Conservation (phyloP, 495 filamentous ascomycete species). For the Podospora anserina region DNA sequence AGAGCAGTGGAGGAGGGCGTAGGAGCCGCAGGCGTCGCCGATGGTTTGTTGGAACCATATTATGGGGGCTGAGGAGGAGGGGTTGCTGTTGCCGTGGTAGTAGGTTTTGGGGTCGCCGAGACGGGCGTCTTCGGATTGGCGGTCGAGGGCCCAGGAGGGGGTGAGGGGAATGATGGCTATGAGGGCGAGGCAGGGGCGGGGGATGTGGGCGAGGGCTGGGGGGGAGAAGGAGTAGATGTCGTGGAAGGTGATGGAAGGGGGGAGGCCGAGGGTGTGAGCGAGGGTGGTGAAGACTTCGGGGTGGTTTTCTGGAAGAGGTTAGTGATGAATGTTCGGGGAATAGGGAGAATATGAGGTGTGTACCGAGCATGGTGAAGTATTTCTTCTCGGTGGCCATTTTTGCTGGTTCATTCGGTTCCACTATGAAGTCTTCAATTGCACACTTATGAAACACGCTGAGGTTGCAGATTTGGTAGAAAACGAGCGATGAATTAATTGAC, state of each 20-base stretch:
- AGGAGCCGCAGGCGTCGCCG: slow-evolving; percentile 79
- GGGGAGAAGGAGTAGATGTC: slow-evolving; percentile 79
- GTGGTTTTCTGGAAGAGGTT: slow-evolving; percentile 47
- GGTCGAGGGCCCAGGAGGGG: slow-evolving; percentile 55
- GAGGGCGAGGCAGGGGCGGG: slow-evolving; percentile 69
- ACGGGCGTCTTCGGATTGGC: slow-evolving; percentile 55
- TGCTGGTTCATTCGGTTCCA: background rate
- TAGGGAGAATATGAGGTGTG: background rate
- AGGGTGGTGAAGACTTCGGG: slow-evolving; percentile 74
- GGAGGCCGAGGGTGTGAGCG: slow-evolving; percentile 68
- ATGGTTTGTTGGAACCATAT: slow-evolving; percentile 95
- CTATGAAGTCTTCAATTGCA: background rate
- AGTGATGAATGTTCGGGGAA: background rate
- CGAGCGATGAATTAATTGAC: background rate
- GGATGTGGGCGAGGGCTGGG: slow-evolving; percentile 65
- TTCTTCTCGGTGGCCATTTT: slow-evolving; percentile 15
- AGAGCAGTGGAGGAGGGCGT: slow-evolving; percentile 76
- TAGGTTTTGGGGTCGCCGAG: slow-evolving; percentile 16
- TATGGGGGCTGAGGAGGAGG: slow-evolving; percentile 40
- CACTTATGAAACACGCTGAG: background rate
- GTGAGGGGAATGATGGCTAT: slow-evolving; percentile 74
- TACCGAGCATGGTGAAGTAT: slow-evolving; percentile 21
- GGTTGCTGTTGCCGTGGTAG: slow-evolving; percentile 11
- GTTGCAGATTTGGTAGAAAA: background rate
- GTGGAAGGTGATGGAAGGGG: slow-evolving; percentile 64